Conservation (phyloP, 495 filamentous ascomycete species). For the Daldinia caldariorum region DNA sequence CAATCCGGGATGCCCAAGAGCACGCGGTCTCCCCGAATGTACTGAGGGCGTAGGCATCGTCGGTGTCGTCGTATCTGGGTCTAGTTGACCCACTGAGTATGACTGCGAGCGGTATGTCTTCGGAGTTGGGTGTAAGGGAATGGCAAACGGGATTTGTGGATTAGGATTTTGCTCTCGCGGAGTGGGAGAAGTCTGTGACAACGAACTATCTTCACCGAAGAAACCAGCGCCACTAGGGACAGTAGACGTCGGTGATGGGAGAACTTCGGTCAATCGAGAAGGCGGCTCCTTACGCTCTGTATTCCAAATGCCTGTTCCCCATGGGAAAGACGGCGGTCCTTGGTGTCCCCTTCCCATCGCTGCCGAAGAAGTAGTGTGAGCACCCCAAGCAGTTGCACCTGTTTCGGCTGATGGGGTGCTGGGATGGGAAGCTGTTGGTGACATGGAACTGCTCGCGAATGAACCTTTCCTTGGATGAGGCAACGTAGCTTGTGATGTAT, state of each 20-base stretch:
- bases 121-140: slow-evolving; percentile 88
- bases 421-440: slow-evolving; percentile 79
- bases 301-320: slow-evolving; percentile 82
- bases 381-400: slow-evolving; percentile 67
- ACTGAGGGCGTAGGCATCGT: slow-evolving; percentile 54
- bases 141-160: slow-evolving; percentile 85
- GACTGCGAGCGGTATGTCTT: slow-evolving; percentile 96
- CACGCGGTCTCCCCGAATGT: slow-evolving; percentile 64
- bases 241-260: slow-evolving; percentile 78
- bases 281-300: slow-evolving; percentile 80
- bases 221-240: slow-evolving; percentile 60
- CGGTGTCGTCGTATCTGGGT: slow-evolving; percentile 70
- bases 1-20: slow-evolving; percentile 67
- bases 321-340: slow-evolving; percentile 68
- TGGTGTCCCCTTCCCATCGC: slow-evolving; percentile 68
- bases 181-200: slow-evolving; percentile 55
- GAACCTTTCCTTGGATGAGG: slow-evolving; percentile 65
- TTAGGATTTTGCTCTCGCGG: slow-evolving; percentile 57
- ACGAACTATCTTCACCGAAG: slow-evolving; percentile 53
- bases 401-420: slow-evolving; percentile 76
- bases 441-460: slow-evolving; percentile 72
- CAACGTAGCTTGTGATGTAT: slow-evolving; percentile 58
- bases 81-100: slow-evolving; percentile 93
- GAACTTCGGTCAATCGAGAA: slow-evolving; percentile 74
- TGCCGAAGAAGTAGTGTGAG: slow-evolving; percentile 58